phyloP scores from a whole-genome alignment of 495 filamentous ascomycete species.

The Xylaria telfairii region DNA sequence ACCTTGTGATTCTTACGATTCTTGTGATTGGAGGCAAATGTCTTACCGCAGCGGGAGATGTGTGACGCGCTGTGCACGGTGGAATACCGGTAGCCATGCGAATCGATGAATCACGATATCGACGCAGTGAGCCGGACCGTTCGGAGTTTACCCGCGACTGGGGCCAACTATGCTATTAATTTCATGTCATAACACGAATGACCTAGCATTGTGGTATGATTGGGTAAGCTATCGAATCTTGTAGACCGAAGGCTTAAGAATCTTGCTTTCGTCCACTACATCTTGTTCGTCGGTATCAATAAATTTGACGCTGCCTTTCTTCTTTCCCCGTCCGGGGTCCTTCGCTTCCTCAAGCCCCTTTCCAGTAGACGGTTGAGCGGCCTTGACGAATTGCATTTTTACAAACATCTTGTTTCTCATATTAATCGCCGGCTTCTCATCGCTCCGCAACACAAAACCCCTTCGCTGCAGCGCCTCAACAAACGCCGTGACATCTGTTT shows the following conservation, averaged over 20 bases:
- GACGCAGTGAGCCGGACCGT: not conserved
- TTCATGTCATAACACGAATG: not conserved
- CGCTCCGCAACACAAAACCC: constrained; percentile 76
- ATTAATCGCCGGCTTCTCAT: constrained; percentile 66
- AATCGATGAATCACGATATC: not conserved
- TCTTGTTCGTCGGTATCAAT: constrained; percentile 58
- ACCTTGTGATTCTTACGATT: constrained; percentile 5
- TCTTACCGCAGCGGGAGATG: not conserved
- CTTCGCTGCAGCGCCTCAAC: constrained; percentile 77
- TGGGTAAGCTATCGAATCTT: constrained; percentile 71
- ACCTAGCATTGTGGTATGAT: not conserved
- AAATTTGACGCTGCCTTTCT: constrained; percentile 66
- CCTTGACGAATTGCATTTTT: constrained; percentile 90
- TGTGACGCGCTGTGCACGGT: not conserved
- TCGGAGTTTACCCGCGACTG: not conserved
- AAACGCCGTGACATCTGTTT: constrained; percentile 89
- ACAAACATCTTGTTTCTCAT: constrained; percentile 98
- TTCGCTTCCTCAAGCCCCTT: constrained; percentile 61
- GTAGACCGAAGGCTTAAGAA: constrained; percentile 96
- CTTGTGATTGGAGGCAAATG: constrained; percentile 2
- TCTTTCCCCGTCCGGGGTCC: constrained; percentile 49
- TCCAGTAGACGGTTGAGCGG: constrained; percentile 67
- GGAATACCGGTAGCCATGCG: not conserved
- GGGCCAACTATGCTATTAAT: not conserved
- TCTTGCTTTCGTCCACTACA: constrained; percentile 64